Percentiles rank a stretch among this genome's conserved stretches.
These are phyloP conservation scores for Silene coronaria DNA, from an alignment of 179 eudicot species.

Conservation along the genomic window DNA sequence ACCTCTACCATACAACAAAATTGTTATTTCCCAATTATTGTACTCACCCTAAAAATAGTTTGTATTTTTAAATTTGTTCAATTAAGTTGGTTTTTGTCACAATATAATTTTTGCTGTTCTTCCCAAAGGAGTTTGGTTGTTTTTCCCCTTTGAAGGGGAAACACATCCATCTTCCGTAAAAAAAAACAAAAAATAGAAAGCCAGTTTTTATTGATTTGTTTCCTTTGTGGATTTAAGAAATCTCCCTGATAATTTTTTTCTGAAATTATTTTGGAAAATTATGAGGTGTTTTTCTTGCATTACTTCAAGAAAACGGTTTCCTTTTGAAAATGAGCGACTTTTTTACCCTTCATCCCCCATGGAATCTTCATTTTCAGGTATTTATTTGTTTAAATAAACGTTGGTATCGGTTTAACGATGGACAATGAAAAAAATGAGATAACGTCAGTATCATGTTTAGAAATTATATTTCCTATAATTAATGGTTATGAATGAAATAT, in stretches of 20 bases:
- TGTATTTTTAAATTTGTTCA: background rate
- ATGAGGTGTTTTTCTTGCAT: conserved; percentile 78
- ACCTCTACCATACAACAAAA: background rate
- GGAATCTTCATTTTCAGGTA: conserved; percentile 40
- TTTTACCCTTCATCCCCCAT: conserved; percentile 28
- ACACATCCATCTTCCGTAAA: background rate
- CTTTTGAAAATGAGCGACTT: conserved; percentile 34
- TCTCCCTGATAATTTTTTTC: background rate
- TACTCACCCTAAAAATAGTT: background rate
- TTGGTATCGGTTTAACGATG: background rate
- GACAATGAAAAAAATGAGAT: too few species aligned
- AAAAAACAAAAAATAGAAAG: too few species aligned
- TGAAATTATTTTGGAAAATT: background rate
- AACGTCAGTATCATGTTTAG: too few species aligned
- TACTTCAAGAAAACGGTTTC: conserved; percentile 34
- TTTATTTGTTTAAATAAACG: background rate
- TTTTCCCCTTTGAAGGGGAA: conserved; percentile 14
- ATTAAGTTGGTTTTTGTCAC: background rate
- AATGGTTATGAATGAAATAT: too few species aligned
- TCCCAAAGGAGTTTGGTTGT: background rate
- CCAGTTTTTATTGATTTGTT: background rate
- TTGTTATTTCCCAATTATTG: background rate
- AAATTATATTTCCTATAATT: too few species aligned
- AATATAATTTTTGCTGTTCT: conserved; percentile 4
- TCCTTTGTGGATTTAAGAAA: background rate